These are phyloP conservation scores for Ceratocystis destructans DNA, from an alignment of 2,329 filamentous ascomycete species.

Conservation along the genomic window DNA sequence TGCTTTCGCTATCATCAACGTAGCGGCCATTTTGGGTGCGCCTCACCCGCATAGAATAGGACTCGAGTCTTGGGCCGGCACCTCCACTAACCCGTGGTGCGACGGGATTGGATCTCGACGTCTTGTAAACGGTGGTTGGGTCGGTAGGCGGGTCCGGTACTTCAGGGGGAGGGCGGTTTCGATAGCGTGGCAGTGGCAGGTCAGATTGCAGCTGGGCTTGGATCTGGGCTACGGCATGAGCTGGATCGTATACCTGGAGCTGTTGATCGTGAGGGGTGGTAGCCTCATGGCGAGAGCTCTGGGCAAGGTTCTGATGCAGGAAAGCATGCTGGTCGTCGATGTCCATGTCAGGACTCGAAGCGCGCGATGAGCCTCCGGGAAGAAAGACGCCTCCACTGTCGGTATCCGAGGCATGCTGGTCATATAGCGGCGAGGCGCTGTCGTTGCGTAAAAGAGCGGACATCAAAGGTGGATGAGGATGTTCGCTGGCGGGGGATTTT, in stretches of 20 bases:
- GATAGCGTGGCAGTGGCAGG: not conserved
- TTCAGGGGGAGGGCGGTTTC: not conserved
- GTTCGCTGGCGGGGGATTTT: not conserved
- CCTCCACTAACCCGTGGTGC: not conserved
- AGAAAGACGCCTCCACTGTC: constrained; percentile 17
- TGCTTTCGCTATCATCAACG: not conserved
- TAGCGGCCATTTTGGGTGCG: not conserved
- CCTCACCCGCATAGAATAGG: constrained; percentile 7
- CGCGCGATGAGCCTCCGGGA: constrained; percentile 13
- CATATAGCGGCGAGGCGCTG: constrained; percentile 17
- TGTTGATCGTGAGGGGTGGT: not conserved
- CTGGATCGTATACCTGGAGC: not conserved
- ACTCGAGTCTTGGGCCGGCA: not conserved
- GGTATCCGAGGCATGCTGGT: constrained; percentile 18
- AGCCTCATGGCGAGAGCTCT: not conserved
- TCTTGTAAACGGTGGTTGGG: not conserved
- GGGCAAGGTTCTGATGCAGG: not conserved
- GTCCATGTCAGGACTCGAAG: constrained; percentile 10
- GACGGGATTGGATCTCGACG: not conserved
- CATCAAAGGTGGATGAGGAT: constrained; percentile 1
- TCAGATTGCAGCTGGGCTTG: not conserved
- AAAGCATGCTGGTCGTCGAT: not conserved
- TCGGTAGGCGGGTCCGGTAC: not conserved
- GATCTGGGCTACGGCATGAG: not conserved
- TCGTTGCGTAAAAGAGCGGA: constrained; percentile 5